These are phyloP conservation scores for Globisporangium cylindrosporum DNA, from an alignment of 352 stramenopile genomes.

Conservation along the genomic window DNA sequence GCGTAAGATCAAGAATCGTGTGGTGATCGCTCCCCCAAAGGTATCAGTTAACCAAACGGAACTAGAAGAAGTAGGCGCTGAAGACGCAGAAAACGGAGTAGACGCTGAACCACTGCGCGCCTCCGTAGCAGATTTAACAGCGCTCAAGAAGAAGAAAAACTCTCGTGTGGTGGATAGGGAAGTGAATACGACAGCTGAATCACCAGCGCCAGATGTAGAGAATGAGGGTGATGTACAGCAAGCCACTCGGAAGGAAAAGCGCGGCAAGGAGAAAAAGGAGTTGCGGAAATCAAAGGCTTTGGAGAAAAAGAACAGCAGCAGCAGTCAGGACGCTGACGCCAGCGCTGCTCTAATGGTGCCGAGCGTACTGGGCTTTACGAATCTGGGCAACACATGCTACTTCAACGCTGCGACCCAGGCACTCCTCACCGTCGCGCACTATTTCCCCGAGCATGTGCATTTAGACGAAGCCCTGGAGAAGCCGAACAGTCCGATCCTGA, in stretches of 20 bases:
- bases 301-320: constrained; percentile 10
- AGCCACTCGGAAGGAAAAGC: background rate
- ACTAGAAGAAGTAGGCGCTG: background rate
- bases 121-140: background rate
- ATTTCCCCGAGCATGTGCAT: constrained; percentile 52
- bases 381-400: constrained; percentile 94
- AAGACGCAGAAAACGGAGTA: background rate
- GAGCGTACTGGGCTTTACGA: constrained; percentile 70
- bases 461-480: constrained; percentile 48
- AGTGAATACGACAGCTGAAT: background rate
- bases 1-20: constrained; percentile 28
- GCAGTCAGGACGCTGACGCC: background rate
- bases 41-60: background rate
- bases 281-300: background rate
- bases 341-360: background rate
- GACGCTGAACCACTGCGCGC: background rate
- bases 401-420: constrained; percentile 90
- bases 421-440: constrained; percentile 88
- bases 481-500: constrained; percentile 88
- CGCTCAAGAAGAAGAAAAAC: background rate
- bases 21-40: background rate
- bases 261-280: constrained; percentile 1
- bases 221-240: background rate
- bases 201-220: background rate
- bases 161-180: background rate